Conservation (phyloP, 2,329 filamentous ascomycete genomes). For the Albifimbria verrucaria region DNA sequence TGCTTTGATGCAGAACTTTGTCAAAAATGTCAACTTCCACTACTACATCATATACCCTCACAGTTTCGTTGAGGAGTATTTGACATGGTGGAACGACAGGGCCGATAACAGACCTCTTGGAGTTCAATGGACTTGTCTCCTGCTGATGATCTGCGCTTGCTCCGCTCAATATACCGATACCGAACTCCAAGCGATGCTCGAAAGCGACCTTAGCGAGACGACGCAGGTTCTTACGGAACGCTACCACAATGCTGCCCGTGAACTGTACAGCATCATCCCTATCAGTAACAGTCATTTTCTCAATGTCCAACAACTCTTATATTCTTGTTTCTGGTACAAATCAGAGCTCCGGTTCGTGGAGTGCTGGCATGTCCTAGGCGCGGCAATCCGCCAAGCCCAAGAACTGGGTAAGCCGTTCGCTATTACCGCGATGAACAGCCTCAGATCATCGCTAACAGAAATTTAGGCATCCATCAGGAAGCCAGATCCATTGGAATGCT, state of each 20-base stretch:
- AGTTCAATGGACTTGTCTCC: conserved; percentile 34
- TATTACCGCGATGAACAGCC: background rate
- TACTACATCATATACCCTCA: conserved; percentile 36
- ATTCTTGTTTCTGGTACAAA: conserved; percentile 36
- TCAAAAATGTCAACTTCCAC: conserved; percentile 34
- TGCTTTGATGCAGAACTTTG: conserved; percentile 33
- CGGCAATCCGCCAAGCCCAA: conserved; percentile 32
- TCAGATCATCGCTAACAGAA: conserved; percentile 4
- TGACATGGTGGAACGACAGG: conserved; percentile 30
- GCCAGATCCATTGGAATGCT: conserved; percentile 18
- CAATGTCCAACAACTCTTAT: conserved; percentile 32
- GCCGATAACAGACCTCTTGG: conserved; percentile 25
- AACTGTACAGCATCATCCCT: conserved; percentile 28
- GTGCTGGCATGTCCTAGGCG: conserved; percentile 32
- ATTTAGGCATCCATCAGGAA: conserved; percentile 29
- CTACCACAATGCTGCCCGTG: conserved; percentile 29
- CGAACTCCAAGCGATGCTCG: conserved; percentile 26
- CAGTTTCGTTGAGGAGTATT: conserved; percentile 31
- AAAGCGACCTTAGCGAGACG: conserved; percentile 25
- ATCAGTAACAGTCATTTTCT: conserved; percentile 27
- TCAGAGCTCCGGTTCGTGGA: conserved; percentile 33
- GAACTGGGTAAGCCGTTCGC: conserved; percentile 28
- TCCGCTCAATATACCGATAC: conserved; percentile 28
- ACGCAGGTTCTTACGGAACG: conserved; percentile 24
- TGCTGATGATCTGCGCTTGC: conserved; percentile 35